Evolutionary conservation across 208 protist genomes (phyloP).

Genomic region (Crithidia bombi): DNA sequence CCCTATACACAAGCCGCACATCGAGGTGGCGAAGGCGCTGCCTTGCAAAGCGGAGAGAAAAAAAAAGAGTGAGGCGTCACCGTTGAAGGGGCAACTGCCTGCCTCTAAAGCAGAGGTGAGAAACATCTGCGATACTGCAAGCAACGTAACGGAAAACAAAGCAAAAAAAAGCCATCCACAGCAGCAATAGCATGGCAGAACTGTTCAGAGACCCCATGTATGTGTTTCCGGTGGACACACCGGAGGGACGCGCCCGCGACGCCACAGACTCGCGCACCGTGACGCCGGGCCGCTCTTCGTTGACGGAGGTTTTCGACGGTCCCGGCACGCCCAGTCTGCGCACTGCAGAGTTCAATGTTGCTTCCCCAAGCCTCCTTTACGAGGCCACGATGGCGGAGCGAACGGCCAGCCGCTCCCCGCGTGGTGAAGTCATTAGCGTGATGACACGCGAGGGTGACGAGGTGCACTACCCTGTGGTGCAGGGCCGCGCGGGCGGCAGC

Average conservation of each 20-base stretch:
- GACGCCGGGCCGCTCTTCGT: constrained; percentile 6
- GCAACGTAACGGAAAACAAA: neutral
- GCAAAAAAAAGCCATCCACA: neutral
- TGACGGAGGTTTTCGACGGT: constrained; percentile 26
- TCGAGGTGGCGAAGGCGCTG: no score
- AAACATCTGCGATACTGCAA: neutral
- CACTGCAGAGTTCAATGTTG: neutral
- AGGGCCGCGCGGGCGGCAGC: constrained; percentile 34
- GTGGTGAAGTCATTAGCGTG: constrained; percentile 18
- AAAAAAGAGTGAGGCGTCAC: no score
- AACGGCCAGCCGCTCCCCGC: neutral
- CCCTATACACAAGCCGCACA: no score
- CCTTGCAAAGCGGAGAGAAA: no score
- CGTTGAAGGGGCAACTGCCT: no score
- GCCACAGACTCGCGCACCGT: neutral
- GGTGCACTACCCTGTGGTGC: constrained; percentile 29
- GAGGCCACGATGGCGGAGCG: neutral
- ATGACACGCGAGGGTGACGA: constrained; percentile 24
- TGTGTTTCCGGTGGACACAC: constrained; percentile 5
- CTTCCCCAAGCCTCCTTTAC: neutral
- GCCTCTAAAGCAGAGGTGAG: neutral
- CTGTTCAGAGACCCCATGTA: constrained; percentile 2
- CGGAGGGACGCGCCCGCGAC: neutral
- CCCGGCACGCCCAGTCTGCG: neutral
- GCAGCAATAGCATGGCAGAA: neutral